phyloP scores from a whole-genome alignment of 164 flowering plant genomes.

The Macadamia integrifolia region DNA sequence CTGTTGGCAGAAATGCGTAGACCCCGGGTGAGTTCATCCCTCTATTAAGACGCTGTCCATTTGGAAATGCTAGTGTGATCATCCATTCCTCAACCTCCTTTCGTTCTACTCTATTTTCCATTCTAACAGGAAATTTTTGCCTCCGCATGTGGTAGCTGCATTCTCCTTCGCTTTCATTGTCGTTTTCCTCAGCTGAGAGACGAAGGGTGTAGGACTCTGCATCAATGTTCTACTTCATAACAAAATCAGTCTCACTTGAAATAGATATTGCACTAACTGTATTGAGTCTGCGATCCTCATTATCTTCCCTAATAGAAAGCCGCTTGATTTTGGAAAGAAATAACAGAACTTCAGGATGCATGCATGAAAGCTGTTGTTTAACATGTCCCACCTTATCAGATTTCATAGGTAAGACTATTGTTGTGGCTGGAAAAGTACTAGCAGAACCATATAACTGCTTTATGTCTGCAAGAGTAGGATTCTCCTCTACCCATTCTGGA shows the following conservation, averaged over 20 bases:
- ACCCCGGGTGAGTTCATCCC: conserved; percentile 43
- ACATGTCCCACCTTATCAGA: conserved; percentile 53
- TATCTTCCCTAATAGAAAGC: conserved; percentile 47
- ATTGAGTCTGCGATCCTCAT: conserved; percentile 29
- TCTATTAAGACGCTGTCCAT: conserved; percentile 34
- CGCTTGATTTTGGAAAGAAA: conserved; percentile 56
- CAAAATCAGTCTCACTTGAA: conserved; percentile 40
- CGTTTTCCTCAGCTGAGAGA: conserved; percentile 39
- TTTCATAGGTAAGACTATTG: conserved; percentile 50
- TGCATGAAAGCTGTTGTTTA: conserved; percentile 48
- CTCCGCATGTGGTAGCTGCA: conserved; percentile 64
- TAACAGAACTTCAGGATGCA: conserved; percentile 59
- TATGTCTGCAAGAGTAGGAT: conserved; percentile 41
- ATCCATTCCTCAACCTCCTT: conserved; percentile 49
- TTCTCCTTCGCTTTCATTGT: conserved; percentile 11
- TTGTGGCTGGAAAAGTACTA: conserved; percentile 43
- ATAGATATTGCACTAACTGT: conserved; percentile 47
- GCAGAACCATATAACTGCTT: conserved; percentile 33
- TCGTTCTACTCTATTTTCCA: conserved; percentile 33
- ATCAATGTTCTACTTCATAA: conserved; percentile 44
- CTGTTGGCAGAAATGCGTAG: conserved; percentile 62
- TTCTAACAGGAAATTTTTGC: conserved; percentile 52
- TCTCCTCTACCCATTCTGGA: conserved; percentile 66
- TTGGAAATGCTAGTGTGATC: conserved; percentile 56
- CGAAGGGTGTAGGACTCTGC: conserved; percentile 57